Evolutionary conservation across 2,329 filamentous ascomycete genomes (phyloP), one percentile per base, ranked within the genome.

Genomic region (Akanthomyces lecanii): DNA sequence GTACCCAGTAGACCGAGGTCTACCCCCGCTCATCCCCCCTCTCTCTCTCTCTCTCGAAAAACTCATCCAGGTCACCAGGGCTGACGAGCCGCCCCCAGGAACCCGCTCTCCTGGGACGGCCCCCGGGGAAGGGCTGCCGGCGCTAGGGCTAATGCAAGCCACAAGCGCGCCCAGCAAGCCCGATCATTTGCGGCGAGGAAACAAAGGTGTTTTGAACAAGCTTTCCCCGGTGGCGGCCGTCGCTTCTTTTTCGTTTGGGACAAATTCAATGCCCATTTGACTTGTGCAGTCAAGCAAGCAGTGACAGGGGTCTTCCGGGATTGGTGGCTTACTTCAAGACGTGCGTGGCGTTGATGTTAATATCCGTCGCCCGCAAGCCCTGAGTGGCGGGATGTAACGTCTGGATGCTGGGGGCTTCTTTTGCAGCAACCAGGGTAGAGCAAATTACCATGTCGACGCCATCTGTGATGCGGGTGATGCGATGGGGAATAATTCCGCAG

Each of bases 171-270:
- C 45, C 38, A 50, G 56, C 40, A 21, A 44, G 56, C 33, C 56
- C 56, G 56, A 59, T 51, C 56, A 21, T 51, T 59, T 42, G 56
- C 56, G 45, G 56, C 47, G 56, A 59, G 56, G 45, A 42, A 42
- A 51, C 54, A 57, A 57, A 40, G 40, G 33, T 11, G 21, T 21
- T 44, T 42, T 23, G 11, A 38, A 12, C 5, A 11, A n/a, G 30
- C 33, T 40, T 40, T 40, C 38, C 12, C 12, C 38, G 14, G 33
- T 36, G 33, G 33, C 33, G 30, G 30, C 18, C 50, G 50, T 52
- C 30, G 28, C 16, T 50, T 5, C 30, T 23, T 30, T 50, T 30
- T 45, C n/a, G n/a, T n/a, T 23, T 8, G 38, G 38, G 38, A 5
- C 4, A 40, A 40, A 16, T 40, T 40, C 7, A 12, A 38, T 38